Evolutionary conservation across 176 grass and related monocot genomes (phyloP), one percentile per base, ranked within the genome.

Genomic region (Oryza longistaminata): DNA sequence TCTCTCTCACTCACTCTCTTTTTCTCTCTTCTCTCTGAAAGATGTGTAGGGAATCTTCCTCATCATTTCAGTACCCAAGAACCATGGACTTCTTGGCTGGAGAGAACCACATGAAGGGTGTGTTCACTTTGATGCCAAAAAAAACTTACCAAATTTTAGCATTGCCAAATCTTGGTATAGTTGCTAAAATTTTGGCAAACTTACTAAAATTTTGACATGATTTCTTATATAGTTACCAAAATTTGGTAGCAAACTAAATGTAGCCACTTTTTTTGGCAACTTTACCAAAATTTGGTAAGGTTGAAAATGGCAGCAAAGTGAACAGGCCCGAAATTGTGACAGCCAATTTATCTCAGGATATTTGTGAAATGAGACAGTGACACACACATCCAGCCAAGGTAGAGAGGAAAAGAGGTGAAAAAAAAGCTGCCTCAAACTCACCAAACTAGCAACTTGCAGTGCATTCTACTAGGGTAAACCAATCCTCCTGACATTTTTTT

Each of bases 61-160:
- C 60, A 86, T 86, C 44, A 68, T 90, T 87, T 83, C 67, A 53
- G 24, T 31, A 58, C 46, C 88, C 61, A 80, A 83, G 74, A 87
- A 68, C 55, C 44, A 82, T 45, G 78, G 17, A 72, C 26, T 55
- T 71, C 33, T 72, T 77, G 78, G 73, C 62, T 58, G 19, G 52
- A n/a, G 67, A n/a, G 67, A 86, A 82, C 7, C 60, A 65, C 68
- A 67, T 79, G 79, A 74, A n/a, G n/a, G n/a, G n/a, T n/a, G n/a
- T n/a, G n/a, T n/a, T n/a, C n/a, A n/a, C n/a, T n/a, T n/a, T n/a
- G n/a, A n/a, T n/a, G n/a, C n/a, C n/a, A n/a, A n/a, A n/a, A n/a
- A n/a, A n/a, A n/a, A n/a, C n/a, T n/a, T n/a, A n/a, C n/a, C n/a
- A n/a, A n/a, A n/a, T n/a, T n/a, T n/a, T n/a, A n/a, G n/a, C n/a